phyloP scores from a whole-genome alignment of 305 asterid genomes.

The Fraxinus dipetala region DNA sequence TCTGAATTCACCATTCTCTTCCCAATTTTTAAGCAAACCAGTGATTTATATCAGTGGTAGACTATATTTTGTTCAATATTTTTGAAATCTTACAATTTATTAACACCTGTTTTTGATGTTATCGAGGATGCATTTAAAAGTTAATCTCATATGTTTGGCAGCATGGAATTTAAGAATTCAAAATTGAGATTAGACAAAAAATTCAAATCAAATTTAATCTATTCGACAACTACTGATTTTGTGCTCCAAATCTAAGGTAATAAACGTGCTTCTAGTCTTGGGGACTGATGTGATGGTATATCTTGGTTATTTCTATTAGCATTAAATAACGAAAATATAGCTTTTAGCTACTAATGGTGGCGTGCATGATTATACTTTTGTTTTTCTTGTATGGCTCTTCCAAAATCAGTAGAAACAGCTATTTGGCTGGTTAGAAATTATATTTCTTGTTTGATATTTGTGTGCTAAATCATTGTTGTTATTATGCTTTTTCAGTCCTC shows the following conservation, averaged over 20 bases:
- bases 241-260: background rate
- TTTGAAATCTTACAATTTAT: background rate
- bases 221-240: background rate
- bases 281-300: background rate
- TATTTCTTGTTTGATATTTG: conserved; percentile 14
- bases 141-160: background rate
- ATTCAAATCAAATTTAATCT: background rate
- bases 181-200: background rate
- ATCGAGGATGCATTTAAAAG: background rate
- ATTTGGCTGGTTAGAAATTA: background rate
- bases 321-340: background rate
- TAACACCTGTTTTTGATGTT: background rate
- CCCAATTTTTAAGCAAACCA: background rate
- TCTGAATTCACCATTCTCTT: background rate
- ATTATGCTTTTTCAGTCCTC: background rate
- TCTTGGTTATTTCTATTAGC: background rate
- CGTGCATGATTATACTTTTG: background rate
- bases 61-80: background rate
- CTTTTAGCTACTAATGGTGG: background rate
- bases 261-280: background rate
- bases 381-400: background rate
- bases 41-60: background rate
- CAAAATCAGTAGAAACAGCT: background rate
- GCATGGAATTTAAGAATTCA: background rate
- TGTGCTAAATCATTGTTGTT: background rate